These are phyloP conservation scores for Colletotrichum echinochloae DNA, from an alignment of 2,329 filamentous ascomycete genomes.

Conservation along the genomic window DNA sequence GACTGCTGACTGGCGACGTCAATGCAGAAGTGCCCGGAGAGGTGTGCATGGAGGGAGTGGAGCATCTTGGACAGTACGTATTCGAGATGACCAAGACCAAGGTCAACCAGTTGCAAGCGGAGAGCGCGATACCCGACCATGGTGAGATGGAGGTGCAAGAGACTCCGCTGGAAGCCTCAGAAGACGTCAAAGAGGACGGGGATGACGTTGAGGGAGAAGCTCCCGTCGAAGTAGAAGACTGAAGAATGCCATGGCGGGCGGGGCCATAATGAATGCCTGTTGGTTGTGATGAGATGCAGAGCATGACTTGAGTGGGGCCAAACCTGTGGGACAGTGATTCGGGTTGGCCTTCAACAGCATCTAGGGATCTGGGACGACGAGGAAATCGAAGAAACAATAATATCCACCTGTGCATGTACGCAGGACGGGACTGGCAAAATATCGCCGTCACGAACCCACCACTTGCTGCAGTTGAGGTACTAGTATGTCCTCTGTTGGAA, in stretches of 20 bases:
- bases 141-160: conserved; percentile 44
- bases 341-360: background rate
- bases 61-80: conserved; percentile 96
- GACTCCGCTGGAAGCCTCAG: conserved; percentile 45
- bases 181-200: conserved; percentile 42
- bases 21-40: conserved; percentile 65
- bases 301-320: background rate
- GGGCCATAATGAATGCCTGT: background rate
- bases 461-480: background rate
- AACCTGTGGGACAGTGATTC: background rate
- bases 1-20: conserved; percentile 59
- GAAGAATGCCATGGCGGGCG: conserved; percentile 40
- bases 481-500: background rate
- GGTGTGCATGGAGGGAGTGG: conserved; percentile 87
- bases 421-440: background rate
- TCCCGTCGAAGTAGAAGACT: conserved; percentile 48
- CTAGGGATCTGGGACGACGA: conserved; percentile 5
- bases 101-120: conserved; percentile 61
- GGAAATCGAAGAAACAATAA: background rate
- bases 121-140: conserved; percentile 44
- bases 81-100: conserved; percentile 89
- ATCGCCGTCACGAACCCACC: background rate
- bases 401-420: background rate
- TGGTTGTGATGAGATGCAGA: conserved; percentile 12
- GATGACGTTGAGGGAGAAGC: conserved; percentile 43